These are phyloP conservation scores for Thelonectria olida DNA, from an alignment of 2,329 filamentous ascomycete species.

Conservation along the genomic window DNA sequence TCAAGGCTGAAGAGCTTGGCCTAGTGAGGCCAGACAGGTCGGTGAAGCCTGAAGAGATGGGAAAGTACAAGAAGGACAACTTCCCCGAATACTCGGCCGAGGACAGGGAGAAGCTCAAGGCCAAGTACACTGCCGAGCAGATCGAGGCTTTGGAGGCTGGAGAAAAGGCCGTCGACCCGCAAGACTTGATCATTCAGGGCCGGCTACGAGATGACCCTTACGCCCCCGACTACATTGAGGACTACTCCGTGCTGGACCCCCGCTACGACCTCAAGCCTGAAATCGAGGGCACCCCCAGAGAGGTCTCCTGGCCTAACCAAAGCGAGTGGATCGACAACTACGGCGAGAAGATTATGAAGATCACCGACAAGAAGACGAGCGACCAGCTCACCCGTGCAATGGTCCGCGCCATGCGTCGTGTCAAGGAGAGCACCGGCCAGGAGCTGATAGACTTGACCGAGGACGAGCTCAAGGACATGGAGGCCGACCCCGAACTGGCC, in stretches of 20 bases:
- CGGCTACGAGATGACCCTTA: conserved; percentile 77
- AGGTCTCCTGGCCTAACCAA: conserved; percentile 66
- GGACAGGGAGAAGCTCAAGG: conserved; percentile 69
- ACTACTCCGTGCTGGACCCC: conserved; percentile 80
- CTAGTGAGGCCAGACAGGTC: conserved; percentile 51
- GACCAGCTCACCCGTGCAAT: conserved; percentile 54
- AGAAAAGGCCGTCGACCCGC: conserved; percentile 77
- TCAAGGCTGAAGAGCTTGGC: conserved; percentile 62
- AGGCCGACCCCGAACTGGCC: conserved; percentile 51
- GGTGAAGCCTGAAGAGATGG: conserved; percentile 51
- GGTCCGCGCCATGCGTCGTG: conserved; percentile 52
- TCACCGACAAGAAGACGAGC: conserved; percentile 54
- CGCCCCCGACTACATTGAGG: conserved; percentile 80
- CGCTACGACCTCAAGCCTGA: conserved; percentile 76
- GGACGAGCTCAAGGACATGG: conserved; percentile 54
- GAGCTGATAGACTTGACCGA: conserved; percentile 60
- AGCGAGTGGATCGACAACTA: conserved; percentile 69
- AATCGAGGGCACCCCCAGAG: conserved; percentile 58
- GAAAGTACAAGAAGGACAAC: conserved; percentile 55
- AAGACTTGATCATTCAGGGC: conserved; percentile 79
- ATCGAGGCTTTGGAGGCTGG: conserved; percentile 83
- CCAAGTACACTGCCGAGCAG: conserved; percentile 83
- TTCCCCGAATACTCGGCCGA: conserved; percentile 73
- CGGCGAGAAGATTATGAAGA: conserved; percentile 54
- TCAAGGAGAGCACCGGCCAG: conserved; percentile 53